Conservation (phyloP, 2,329 filamentous ascomycete genomes). For the Plenodomus biglobosus region DNA sequence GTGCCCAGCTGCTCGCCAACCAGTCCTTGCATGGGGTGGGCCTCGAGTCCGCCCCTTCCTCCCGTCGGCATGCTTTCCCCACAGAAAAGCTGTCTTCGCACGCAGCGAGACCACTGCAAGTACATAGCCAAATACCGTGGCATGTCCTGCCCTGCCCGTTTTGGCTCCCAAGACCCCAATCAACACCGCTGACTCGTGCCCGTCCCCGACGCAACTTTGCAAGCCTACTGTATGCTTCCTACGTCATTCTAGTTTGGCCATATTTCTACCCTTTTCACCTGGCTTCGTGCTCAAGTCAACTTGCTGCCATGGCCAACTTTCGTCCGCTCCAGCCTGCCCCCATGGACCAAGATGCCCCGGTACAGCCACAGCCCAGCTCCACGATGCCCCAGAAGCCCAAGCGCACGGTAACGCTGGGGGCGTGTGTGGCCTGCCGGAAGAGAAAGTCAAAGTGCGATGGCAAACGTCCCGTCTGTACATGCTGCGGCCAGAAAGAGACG, state of each 20-base stretch:
- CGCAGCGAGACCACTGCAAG: slow-evolving; percentile 1
- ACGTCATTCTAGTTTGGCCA: neutral
- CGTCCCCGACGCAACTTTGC: neutral
- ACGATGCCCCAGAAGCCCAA: slow-evolving; percentile 35
- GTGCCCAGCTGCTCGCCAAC: slow-evolving; percentile 1
- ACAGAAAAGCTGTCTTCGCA: slow-evolving; percentile 23
- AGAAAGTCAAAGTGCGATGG: slow-evolving; percentile 42
- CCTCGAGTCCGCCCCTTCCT: slow-evolving; percentile 7
- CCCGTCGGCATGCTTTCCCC: slow-evolving; percentile 24
- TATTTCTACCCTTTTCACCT: neutral
- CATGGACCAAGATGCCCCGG: slow-evolving; percentile 30
- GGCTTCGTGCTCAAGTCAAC: slow-evolving; percentile 1
- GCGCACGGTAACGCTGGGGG: slow-evolving; percentile 39
- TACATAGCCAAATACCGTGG: slow-evolving; percentile 7
- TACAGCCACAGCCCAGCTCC: slow-evolving; percentile 25
- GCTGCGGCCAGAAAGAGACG: slow-evolving; percentile 38
- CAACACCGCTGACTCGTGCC: slow-evolving; percentile 14
- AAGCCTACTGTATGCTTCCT: neutral
- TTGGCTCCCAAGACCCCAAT: neutral
- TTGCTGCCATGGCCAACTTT: slow-evolving; percentile 30
- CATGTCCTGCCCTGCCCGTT: slow-evolving; percentile 2
- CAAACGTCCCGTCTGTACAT: slow-evolving; percentile 33
- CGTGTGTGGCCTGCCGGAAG: slow-evolving; percentile 39
- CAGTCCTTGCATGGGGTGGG: slow-evolving; percentile 6
- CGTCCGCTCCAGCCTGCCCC: slow-evolving; percentile 37